These are phyloP conservation scores for Collybia sp. DNA, from an alignment of 768 basidiomycete species.

Conservation along the genomic window DNA sequence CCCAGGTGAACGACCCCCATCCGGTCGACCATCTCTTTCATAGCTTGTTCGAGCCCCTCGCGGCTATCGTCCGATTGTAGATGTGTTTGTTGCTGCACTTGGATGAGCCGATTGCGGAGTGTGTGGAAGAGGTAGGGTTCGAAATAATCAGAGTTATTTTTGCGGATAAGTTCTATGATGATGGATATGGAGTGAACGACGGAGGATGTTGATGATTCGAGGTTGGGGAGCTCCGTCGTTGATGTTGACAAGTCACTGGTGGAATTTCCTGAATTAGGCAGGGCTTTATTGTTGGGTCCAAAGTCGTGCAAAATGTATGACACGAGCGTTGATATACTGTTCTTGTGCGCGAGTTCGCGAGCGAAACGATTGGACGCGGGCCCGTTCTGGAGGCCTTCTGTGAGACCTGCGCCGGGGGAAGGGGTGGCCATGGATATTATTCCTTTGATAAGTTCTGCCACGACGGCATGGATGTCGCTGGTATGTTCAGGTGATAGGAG, in stretches of 20 bases:
- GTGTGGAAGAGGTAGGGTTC: slow-evolving; percentile 97
- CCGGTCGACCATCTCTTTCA: slow-evolving; percentile 77
- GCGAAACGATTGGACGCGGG: slow-evolving; percentile 84
- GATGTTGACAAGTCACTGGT: slow-evolving; percentile 2
- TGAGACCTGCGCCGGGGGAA: slow-evolving; percentile 71
- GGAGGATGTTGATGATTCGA: slow-evolving; percentile 65
- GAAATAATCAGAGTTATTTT: slow-evolving; percentile 98
- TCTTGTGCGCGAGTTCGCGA: slow-evolving; percentile 74
- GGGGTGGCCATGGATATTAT: slow-evolving; percentile 94
- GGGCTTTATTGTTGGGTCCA: slow-evolving; percentile 17
- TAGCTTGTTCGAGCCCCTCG: slow-evolving; percentile 64
- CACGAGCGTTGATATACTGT: slow-evolving; percentile 66
- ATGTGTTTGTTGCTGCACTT: slow-evolving; percentile 70
- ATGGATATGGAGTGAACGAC: slow-evolving; percentile 84
- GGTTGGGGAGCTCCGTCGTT: slow-evolving; percentile 25
- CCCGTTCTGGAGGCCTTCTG: slow-evolving; percentile 63
- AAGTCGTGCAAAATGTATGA: slow-evolving; percentile 77
- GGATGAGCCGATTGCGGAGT: slow-evolving; percentile 84
- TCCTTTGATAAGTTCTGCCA: slow-evolving; percentile 88
- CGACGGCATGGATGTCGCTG: slow-evolving; percentile 76
- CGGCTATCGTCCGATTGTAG: slow-evolving; percentile 50
- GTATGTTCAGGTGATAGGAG: slow-evolving; percentile 77
- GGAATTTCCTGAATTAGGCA: slow-evolving; percentile 4
- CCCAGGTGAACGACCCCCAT: slow-evolving; percentile 93
- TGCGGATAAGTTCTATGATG: slow-evolving; percentile 89